phyloP scores from a whole-genome alignment of 2,329 filamentous ascomycete species.

The Calonectria pseudoturangicola region DNA sequence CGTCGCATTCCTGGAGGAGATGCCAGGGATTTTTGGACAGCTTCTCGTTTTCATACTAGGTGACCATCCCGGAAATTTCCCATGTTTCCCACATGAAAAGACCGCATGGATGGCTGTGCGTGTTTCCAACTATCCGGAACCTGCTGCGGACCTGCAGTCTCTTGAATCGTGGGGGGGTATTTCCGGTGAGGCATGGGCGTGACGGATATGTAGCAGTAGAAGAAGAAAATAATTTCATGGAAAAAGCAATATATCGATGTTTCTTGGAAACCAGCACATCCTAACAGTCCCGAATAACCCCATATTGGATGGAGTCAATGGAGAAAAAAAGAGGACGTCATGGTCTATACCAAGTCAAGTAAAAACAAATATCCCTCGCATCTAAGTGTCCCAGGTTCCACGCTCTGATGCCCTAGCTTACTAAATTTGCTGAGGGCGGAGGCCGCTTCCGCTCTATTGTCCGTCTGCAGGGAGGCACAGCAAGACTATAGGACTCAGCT shows the following conservation, averaged over 20 bases:
- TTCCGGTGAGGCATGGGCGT: neutral
- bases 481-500: neutral
- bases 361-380: slow-evolving; percentile 9
- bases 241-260: neutral
- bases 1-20: slow-evolving; percentile 15
- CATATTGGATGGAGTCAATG: neutral
- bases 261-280: neutral
- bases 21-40: neutral
- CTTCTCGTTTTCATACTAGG: neutral
- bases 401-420: neutral
- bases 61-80: neutral
- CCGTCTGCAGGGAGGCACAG: neutral
- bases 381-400: neutral
- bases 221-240: too few relatives aligned
- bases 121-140: slow-evolving; percentile 1
- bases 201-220: neutral
- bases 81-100: neutral
- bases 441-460: neutral
- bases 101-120: neutral
- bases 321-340: neutral
- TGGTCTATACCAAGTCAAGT: slow-evolving; percentile 1
- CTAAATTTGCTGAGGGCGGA: slow-evolving; percentile 11
- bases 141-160: neutral
- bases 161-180: neutral
- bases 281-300: neutral